Evolutionary conservation across 805 yeast genomes (phyloP), one percentile per base, ranked within the genome.

Genomic region (Debaryomyces prosopidis): DNA sequence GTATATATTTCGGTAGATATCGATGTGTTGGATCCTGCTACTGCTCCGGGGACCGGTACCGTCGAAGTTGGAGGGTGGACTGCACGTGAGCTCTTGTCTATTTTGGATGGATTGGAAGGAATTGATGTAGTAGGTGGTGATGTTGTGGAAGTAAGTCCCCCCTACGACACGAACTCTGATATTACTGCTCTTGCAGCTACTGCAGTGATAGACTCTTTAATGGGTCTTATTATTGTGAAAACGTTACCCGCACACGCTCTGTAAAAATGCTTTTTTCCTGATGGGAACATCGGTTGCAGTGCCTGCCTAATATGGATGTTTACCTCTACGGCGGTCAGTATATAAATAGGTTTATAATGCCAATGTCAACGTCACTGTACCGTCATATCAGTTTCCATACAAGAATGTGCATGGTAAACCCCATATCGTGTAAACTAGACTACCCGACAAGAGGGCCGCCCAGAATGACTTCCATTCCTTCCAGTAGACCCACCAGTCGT

Each of bases 11-110:
- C 76, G 0, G 70, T 76, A 28, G 80, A 76, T 59, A 75, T 81
- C 38, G 89, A 84, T 58, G 86, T 83, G 2, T 69, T 86, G 48
- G 94, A 86, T 57, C 90, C 90, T 0, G 81, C 86, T 4, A 67
- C 73, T 41, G 89, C 89, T 2, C 87, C 91, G 12, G 91, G 87
- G 1, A 85, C 92, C 0, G 94, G 94, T 8, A 86, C 94, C 3
- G 79, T 84, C 53, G 94, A 86, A 58, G 80, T 77, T 3, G 94
- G 90, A 12, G 94, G 94, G 2, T 78, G 41, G 41, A 38, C 41
- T 17, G 20, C 19, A 15, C 26, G 92, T 39, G 92, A 86, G 58
- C 66, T 85, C 30, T 73, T 84, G 48, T 66, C 75, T 5, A 63
- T 85, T 18, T 52, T 86, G 36, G 84, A 87, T 45, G 81, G 79